Evolutionary conservation across 2,329 filamentous ascomycete genomes (phyloP).

Genomic region (Fusarium sp.): DNA sequence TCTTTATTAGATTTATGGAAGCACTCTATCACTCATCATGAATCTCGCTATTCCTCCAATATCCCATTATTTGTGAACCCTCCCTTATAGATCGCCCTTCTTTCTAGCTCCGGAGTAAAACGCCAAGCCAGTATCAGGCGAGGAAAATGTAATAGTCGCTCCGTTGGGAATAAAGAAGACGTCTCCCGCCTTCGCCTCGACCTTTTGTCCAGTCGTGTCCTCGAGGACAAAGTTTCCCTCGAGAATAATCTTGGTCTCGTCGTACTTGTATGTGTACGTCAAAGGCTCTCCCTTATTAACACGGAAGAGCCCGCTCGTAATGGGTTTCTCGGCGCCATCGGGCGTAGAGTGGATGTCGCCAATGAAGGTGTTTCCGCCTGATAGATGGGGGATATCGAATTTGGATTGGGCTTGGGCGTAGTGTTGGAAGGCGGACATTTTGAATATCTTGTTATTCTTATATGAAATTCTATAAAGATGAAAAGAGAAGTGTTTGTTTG

Average conservation of each 20-base stretch:
- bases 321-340: conserved; percentile 68
- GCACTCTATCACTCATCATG: conserved; percentile 34
- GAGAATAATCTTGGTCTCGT: conserved; percentile 80
- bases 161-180: conserved; percentile 78
- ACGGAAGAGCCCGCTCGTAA: conserved; percentile 74
- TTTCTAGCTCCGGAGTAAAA: conserved; percentile 65
- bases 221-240: conserved; percentile 75
- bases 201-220: conserved; percentile 71
- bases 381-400: conserved; percentile 74
- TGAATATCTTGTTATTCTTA: conserved; percentile 12
- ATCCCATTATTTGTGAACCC: not conserved
- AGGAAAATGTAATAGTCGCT: conserved; percentile 73
- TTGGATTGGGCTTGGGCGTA: conserved; percentile 68
- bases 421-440: conserved; percentile 62
- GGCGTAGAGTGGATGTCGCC: conserved; percentile 71
- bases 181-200: conserved; percentile 71
- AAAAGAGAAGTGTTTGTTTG: conserved; percentile 5
- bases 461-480: not conserved
- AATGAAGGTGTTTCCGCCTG: conserved; percentile 75
- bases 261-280: conserved; percentile 76
- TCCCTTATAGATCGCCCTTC: conserved; percentile 46
- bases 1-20: not conserved
- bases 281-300: conserved; percentile 75
- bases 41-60: conserved; percentile 8
- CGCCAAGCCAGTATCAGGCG: conserved; percentile 69